Evolutionary conservation across 306 rosid genomes (phyloP), one percentile per base, ranked within the genome.

Genomic region (Cicer chorassanicum): DNA sequence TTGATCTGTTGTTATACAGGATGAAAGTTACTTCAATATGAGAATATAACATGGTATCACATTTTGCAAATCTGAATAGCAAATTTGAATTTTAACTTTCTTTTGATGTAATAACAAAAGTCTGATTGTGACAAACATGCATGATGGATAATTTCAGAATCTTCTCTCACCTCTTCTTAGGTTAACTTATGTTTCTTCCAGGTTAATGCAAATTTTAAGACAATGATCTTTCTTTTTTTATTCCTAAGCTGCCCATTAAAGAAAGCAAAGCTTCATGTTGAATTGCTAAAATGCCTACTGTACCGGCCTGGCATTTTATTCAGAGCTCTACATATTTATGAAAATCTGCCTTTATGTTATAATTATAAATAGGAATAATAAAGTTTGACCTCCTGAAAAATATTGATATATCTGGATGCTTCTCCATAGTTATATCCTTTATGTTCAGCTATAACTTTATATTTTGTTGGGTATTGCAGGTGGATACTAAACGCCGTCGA

Each of bases 401-500:
- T 73, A 24, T 73, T 21, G 49, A 70, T 54, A 70, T 65, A 14
- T 48, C 14, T 57, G 46, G 34, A 65, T 54, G 66, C 21, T 65
- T 75, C 40, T 34, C 38, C 60, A 59, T 59, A 59, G 42, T 16
- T 9, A 59, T 59, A 12, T 4, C 9, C 56, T 68, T 44, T 24
- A 39, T 64, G 70, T 50, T 72, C 36, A 29, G 36, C 36, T 29
- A 29, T 29, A 29, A 29, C 36, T 68, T 44, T 24, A 40, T 64
- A 70, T 50, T 72, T 56, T 78, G 54, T 59, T 38, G 73, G 82
- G 38, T 74, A 54, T 51, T 84, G 80, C 91, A 93, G 97, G 97
- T 89, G 83, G 97, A 91, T 51, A 88, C 98, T 49, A 93, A 93
- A 85, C 96, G 98, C 67, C 96, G 97, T 42, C 89, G 97, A 80